Percentiles rank a stretch among this genome's conserved stretches.
phyloP scores from a whole-genome alignment of 768 basidiomycete species.

The Mycena venus region DNA sequence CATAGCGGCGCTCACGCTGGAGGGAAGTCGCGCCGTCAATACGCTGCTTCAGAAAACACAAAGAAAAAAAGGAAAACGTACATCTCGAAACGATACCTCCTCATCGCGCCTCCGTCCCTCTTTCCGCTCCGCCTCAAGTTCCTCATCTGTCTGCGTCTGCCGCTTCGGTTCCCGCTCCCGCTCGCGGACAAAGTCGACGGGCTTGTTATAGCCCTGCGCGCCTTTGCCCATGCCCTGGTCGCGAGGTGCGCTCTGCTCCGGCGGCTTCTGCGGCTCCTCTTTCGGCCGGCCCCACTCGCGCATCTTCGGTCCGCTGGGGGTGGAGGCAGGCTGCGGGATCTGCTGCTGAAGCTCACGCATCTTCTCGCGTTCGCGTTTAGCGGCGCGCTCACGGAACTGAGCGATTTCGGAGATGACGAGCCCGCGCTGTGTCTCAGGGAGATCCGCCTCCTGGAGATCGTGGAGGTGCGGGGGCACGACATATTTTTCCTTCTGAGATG shows the following conservation, averaged over 20 bases:
- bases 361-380: constrained; percentile 92
- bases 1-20: constrained; percentile 94
- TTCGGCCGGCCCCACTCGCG: constrained; percentile 86
- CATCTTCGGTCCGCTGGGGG: constrained; percentile 81
- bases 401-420: constrained; percentile 97
- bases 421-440: constrained; percentile 93
- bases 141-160: constrained; percentile 84
- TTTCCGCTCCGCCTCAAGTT: constrained; percentile 86
- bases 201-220: constrained; percentile 83
- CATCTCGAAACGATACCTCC: constrained; percentile 89
- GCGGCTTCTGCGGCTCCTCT: constrained; percentile 48
- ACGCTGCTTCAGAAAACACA: constrained; percentile 1
- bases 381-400: constrained; percentile 94
- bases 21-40: constrained; percentile 3
- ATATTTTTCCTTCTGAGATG: constrained; percentile 86
- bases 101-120: constrained; percentile 83
- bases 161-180: constrained; percentile 59
- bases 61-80: constrained; percentile 55
- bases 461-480: constrained; percentile 96
- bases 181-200: constrained; percentile 86
- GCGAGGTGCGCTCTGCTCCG: constrained; percentile 49
- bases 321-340: constrained; percentile 51
- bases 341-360: constrained; percentile 77
- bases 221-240: constrained; percentile 73
- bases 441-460: constrained; percentile 95